Evolutionary conservation across 2,329 filamentous ascomycete species (phyloP), one percentile per base, ranked within the genome.

Genomic region (Pseudodiploospora longispora): DNA sequence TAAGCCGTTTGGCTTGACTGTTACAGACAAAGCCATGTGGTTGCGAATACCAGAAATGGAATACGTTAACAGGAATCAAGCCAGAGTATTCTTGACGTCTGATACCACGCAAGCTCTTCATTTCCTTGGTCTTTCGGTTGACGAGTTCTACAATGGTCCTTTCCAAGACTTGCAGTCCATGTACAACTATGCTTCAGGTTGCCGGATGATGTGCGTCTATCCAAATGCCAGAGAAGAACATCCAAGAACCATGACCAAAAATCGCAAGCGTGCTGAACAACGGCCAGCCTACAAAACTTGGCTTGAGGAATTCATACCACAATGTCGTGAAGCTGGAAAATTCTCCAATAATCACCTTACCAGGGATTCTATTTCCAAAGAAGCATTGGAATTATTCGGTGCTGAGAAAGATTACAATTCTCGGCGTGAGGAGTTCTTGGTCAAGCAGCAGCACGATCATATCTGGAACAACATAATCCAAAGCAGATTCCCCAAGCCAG

Each of bases 11-110:
- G 85, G 85, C 2, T 72, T 93, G 6, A 84, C 78, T 0, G 66
- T 79, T 27, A 82, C 80, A 51, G 76, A 86, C 41, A 60, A 58
- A 9, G 83, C 78, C 2, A 61, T 93, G 1, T 78, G 74, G 57
- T 53, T 91, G 0, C 76, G 84, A 1, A 72, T 90, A 10, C 70
- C 75, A 4, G 82, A 87, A 56, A 79, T 89, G 31, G 85, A 90
- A 54, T 49, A 58, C 0, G 50, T 67, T 3, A 68, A 87, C 57
- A 70, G 68, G 47, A 78, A 76, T 47, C 69, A 70, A 46, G 66
- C 78, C 39, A 75, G 75, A 46, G 55, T 91, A 1, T 69, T 78
- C 10, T 68, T 91, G 1, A 81, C 80, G 0, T 61, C 61, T 1
- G 70, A 83, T 8, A 79, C 84, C 0, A 50, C 50, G 1, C 55